Conservation (phyloP, 169 alveolate species). For the Gregarina niphandrodes region DNA sequence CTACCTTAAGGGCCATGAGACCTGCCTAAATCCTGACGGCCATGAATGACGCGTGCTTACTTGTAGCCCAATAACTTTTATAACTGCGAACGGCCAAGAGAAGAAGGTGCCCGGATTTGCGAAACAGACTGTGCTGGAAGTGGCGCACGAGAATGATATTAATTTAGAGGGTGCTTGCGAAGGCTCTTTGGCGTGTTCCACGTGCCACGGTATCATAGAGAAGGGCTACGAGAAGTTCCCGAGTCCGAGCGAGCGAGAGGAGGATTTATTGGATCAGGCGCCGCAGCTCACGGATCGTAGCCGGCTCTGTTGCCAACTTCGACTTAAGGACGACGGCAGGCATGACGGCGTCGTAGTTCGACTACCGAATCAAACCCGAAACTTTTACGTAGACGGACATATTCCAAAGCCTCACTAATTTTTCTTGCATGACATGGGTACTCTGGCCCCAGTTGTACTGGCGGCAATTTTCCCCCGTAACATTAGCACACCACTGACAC, state of each 20-base stretch:
- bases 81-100: conserved; percentile 27
- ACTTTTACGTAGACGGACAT: conserved; percentile 79
- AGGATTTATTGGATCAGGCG: conserved; percentile 78
- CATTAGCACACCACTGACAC: no score
- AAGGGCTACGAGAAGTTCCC: conserved; percentile 51
- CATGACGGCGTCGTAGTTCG: conserved; percentile 48
- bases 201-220: conserved; percentile 77
- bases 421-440: conserved; percentile 2
- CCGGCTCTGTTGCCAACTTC: conserved; percentile 75
- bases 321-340: conserved; percentile 34
- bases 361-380: conserved; percentile 65
- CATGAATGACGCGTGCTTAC: no score
- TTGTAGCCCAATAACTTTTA: no score
- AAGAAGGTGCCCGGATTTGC: conserved; percentile 30
- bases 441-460: no score
- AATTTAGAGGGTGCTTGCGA: conserved; percentile 75
- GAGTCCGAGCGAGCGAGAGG: conserved; percentile 63
- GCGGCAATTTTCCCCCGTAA: no score
- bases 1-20: no score
- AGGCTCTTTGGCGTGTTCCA: conserved; percentile 74
- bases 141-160: conserved; percentile 37
- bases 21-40: no score
- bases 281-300: conserved; percentile 70
- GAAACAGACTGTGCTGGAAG: conserved; percentile 42
- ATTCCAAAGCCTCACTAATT: conserved; percentile 68